Base-by-base conservation (phyloP, 768 basidiomycete species). In the Mycena amicta region DNA sequence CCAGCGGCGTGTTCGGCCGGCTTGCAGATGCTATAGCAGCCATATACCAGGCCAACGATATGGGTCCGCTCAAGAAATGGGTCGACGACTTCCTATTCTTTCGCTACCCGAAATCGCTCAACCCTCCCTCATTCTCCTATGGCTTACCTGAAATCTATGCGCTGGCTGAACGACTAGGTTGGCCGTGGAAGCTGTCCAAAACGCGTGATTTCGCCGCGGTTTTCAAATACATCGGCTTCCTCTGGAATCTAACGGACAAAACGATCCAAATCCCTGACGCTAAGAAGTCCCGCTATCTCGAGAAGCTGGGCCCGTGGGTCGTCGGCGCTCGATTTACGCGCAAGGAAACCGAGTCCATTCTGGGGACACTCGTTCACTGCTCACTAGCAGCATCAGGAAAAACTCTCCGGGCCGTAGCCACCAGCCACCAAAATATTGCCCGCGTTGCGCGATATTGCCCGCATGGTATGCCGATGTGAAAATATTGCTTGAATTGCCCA, bases 141-240 rank as follows among this genome's bases (percentile, higher is more conserved):
- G 52, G 59, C 23, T 66, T 68, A 1, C 57, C 65, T 5, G 53
- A 65, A 15, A 69, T 74, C 6, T 72, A 64, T 53, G 12, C 50
- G 0, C 37, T 72, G 5, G 70, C 74, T 0, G 51, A 55, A 0
- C 30, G 52, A 0, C 57, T 77, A 0, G 74, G 75, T 0, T 74
- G 72, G 71, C 75, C 75, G 1, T 77, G 75, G 76, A 71, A 73
- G 29, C 50, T 29, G 0, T 65, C 66, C 0, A 76, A 77, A 54
- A 69, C 64, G 13, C 30, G 50, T 0, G 67, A 69, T 0, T 77
- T 77, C 29, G 41, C 62, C 2, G 3, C 55, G 3, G 13, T 31
- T 0, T 75, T 78, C 57, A 59, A 40, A 22, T 80, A 78, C 49
- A 64, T 78, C 1, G 74, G 79, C 2, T 78, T 79, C 56, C 2